phyloP scores from a whole-genome alignment of 495 filamentous ascomycete species.

The Aspergillus nidulans region DNA sequence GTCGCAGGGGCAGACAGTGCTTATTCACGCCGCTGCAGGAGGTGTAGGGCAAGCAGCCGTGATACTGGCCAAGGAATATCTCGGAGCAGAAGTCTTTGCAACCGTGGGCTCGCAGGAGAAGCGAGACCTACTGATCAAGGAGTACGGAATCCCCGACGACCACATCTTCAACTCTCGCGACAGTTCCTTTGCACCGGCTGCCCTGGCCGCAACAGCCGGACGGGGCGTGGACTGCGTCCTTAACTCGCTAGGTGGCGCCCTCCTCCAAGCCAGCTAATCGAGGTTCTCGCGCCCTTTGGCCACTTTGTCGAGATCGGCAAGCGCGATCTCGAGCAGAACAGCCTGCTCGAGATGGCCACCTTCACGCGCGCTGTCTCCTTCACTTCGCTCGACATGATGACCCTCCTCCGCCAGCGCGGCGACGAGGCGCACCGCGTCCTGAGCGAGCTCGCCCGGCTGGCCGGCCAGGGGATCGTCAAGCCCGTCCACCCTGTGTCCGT shows the following conservation, averaged over 20 bases:
- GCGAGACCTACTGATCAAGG: background rate
- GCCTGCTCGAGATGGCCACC: background rate
- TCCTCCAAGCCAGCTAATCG: conserved; percentile 39
- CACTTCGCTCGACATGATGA: background rate
- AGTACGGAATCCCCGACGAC: background rate
- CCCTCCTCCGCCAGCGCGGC: background rate
- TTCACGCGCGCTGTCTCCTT: background rate
- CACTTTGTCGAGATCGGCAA: conserved; percentile 4
- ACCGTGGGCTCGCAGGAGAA: background rate
- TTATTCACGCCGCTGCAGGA: background rate
- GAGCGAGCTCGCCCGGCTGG: conserved; percentile 26
- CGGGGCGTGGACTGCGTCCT: conserved; percentile 55
- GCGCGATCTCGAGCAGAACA: background rate
- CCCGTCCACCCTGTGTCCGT: background rate
- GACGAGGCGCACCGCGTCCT: conserved; percentile 32
- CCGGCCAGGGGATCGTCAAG: background rate
- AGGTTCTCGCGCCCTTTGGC: conserved; percentile 46
- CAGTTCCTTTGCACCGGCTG: background rate
- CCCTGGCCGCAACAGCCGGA: conserved; percentile 12
- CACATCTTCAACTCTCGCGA: background rate
- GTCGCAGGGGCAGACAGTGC: background rate
- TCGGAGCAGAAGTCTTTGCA: background rate
- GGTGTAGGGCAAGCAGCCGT: background rate
- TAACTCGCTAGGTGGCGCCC: conserved; percentile 44
- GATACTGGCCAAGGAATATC: background rate